These are phyloP conservation scores for Lachnellula subtilissima DNA, from an alignment of 2,329 filamentous ascomycete species.

Conservation along the genomic window DNA sequence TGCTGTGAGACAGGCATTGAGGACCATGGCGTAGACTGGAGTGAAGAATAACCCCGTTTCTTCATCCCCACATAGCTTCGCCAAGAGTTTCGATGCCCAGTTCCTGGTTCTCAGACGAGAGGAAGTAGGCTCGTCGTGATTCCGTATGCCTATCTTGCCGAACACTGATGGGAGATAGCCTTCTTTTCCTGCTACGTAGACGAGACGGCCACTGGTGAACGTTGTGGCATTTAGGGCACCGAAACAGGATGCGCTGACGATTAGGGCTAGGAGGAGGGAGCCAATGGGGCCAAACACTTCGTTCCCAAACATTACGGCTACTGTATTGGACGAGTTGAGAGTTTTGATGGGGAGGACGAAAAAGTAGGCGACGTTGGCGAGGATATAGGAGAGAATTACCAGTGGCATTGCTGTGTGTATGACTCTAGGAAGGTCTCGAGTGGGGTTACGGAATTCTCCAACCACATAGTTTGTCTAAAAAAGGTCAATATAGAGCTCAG, in stretches of 20 bases:
- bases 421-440: constrained; percentile 83
- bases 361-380: constrained; percentile 92
- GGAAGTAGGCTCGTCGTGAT: constrained; percentile 35
- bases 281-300: constrained; percentile 85
- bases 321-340: constrained; percentile 85
- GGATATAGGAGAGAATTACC: constrained; percentile 83
- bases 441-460: constrained; percentile 90
- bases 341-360: constrained; percentile 77
- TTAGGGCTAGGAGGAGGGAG: constrained; percentile 76
- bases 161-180: constrained; percentile 85
- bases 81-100: constrained; percentile 55
- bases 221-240: constrained; percentile 91
- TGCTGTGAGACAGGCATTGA: constrained; percentile 71
- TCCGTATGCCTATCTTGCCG: constrained; percentile 70
- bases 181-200: constrained; percentile 93
- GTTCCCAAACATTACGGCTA: constrained; percentile 89
- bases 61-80: constrained; percentile 66
- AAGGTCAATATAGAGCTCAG: constrained; percentile 22
- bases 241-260: constrained; percentile 88
- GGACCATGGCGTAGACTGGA: constrained; percentile 82
- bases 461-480: constrained; percentile 90
- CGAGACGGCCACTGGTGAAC: constrained; percentile 86
- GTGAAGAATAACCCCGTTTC: constrained; percentile 83
- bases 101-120: constrained; percentile 46
- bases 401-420: constrained; percentile 96